Conservation (phyloP, 805 yeast species). For the Metschnikowia corniflorae region DNA sequence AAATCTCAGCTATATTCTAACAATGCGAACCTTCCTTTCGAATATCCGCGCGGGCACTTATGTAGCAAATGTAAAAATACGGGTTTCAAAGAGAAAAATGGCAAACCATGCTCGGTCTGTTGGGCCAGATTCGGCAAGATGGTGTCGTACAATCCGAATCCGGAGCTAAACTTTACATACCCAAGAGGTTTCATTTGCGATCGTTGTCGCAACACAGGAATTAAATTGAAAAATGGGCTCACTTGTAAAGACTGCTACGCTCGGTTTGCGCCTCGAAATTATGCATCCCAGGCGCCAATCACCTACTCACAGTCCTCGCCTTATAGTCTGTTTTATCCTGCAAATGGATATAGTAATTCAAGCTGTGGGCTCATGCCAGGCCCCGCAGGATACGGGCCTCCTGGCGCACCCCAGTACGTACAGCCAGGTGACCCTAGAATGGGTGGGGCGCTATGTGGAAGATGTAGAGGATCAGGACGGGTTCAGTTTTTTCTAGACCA, state of each 20-base stretch:
- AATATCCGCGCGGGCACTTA: slow-evolving; percentile 28
- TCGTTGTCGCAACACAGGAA: slow-evolving; percentile 75
- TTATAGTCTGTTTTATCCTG: slow-evolving; percentile 1
- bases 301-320: slow-evolving; percentile 1
- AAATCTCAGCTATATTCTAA: slow-evolving; percentile 16
- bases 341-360: too few relatives aligned
- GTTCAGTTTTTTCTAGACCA: slow-evolving; percentile 54
- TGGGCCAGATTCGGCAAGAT: slow-evolving; percentile 26
- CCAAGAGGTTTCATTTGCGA: slow-evolving; percentile 60
- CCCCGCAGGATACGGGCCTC: slow-evolving; percentile 1
- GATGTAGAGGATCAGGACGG: slow-evolving; percentile 65
- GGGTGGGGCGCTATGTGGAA: slow-evolving; percentile 73
- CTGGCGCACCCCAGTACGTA: slow-evolving; percentile 40
- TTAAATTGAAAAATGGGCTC: slow-evolving; percentile 55
- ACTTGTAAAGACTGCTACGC: slow-evolving; percentile 72
- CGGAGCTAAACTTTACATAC: slow-evolving; percentile 59
- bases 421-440: slow-evolving; percentile 72
- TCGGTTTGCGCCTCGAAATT: slow-evolving; percentile 48
- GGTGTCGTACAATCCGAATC: slow-evolving; percentile 45
- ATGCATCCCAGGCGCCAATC: slow-evolving; percentile 6
- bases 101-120: slow-evolving; percentile 27
- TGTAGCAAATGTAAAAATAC: slow-evolving; percentile 35
- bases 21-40: slow-evolving; percentile 25
- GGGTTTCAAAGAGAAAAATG: slow-evolving; percentile 27
- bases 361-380: slow-evolving; percentile 10